Conservation (phyloP, 1,284 basidiomycete species). For the Volvariella volvacea region DNA sequence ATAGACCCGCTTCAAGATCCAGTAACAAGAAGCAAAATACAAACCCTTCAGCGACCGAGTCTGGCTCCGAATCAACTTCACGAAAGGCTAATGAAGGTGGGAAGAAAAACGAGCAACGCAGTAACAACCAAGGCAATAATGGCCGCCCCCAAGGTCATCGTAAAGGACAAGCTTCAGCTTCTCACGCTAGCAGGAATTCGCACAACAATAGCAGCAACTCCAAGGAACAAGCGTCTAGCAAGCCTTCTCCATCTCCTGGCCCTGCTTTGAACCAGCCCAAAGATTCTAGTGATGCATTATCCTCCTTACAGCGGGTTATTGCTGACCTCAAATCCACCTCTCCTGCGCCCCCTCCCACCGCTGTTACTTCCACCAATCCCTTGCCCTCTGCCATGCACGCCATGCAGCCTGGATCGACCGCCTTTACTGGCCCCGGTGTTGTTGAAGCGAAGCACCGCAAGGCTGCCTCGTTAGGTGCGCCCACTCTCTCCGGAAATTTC, state of each 20-base stretch:
- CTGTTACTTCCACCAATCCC: conserved; percentile 40
- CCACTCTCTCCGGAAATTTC: conserved; percentile 51
- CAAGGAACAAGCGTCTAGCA: conserved; percentile 37
- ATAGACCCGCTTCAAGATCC: conserved; percentile 54
- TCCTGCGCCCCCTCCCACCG: conserved; percentile 36
- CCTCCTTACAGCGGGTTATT: conserved; percentile 77
- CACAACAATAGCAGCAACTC: conserved; percentile 20
- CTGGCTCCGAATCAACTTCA: conserved; percentile 57
- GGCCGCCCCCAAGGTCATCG: conserved; percentile 44
- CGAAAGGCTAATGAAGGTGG: conserved; percentile 50
- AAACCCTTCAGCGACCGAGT: conserved; percentile 42
- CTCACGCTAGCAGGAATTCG: conserved; percentile 38
- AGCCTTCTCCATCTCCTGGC: conserved; percentile 41
- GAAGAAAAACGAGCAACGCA: conserved; percentile 52
- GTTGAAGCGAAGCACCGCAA: conserved; percentile 68
- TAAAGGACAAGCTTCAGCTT: conserved; percentile 47
- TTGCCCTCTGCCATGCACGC: conserved; percentile 33
- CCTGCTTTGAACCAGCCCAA: conserved; percentile 27
- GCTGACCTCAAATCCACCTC: conserved; percentile 76
- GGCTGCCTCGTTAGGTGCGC: conserved; percentile 63
- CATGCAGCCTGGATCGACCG: conserved; percentile 57
- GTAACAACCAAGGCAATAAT: conserved; percentile 43
- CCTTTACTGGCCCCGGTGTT: conserved; percentile 42
- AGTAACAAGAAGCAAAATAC: conserved; percentile 45
- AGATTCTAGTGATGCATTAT: conserved; percentile 67